These are phyloP conservation scores for Calycina herbarum DNA, from an alignment of 2,329 filamentous ascomycete species.

Conservation along the genomic window DNA sequence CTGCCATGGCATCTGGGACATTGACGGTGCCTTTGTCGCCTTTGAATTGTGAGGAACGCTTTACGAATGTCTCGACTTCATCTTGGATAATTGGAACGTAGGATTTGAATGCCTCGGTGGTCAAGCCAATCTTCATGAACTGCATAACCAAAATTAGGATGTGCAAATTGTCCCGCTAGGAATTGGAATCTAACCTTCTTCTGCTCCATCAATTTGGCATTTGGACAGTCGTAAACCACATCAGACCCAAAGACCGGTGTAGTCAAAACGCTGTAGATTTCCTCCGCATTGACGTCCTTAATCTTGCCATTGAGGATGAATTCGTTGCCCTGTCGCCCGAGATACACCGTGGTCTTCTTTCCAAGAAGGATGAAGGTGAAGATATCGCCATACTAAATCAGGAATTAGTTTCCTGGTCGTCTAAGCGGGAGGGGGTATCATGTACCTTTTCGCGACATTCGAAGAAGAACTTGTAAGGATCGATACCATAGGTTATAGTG, in stretches of 20 bases:
- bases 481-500: conserved; percentile 92
- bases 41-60: conserved; percentile 66
- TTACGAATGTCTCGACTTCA: conserved; percentile 74
- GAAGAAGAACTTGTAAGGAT: conserved; percentile 86
- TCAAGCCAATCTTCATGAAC: conserved; percentile 83
- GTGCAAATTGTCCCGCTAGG: not conserved
- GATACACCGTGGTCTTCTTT: conserved; percentile 83
- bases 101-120: conserved; percentile 68
- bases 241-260: conserved; percentile 76
- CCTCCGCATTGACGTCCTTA: conserved; percentile 86
- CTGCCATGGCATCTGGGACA: conserved; percentile 73
- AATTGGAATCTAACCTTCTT: conserved; percentile 66
- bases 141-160: conserved; percentile 35
- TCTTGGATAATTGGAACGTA: conserved; percentile 78
- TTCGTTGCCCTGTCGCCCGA: conserved; percentile 82
- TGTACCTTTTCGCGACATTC: conserved; percentile 70
- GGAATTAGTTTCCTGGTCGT: conserved; percentile 18
- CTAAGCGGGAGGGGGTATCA: conserved; percentile 13
- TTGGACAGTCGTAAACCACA: conserved; percentile 89
- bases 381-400: conserved; percentile 73
- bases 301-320: conserved; percentile 91
- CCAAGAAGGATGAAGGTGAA: conserved; percentile 88
- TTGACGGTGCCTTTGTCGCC: conserved; percentile 67
- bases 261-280: conserved; percentile 79
- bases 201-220: conserved; percentile 92